Base-by-base conservation (phyloP, 2,329 filamentous ascomycete genomes). In the Neonectria hederae region DNA sequence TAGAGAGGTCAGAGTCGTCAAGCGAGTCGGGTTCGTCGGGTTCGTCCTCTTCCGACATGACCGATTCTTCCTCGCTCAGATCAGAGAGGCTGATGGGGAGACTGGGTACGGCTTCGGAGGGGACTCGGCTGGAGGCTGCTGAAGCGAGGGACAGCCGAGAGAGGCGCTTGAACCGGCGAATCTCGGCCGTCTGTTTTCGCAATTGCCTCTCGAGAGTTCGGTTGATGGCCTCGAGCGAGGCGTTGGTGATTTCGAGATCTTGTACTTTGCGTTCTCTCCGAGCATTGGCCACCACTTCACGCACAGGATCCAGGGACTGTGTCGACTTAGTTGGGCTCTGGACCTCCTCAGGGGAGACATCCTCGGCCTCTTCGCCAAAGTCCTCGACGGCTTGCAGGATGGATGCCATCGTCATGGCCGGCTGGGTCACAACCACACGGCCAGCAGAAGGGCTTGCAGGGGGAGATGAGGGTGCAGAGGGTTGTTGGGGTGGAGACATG, bases 161-260 rank as follows among this genome's bases (percentile, higher is more conserved):
- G 54, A 98, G 82, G n/a, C 96, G 89, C 55, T 92, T 89, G 76
- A 90, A 98, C 46, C 95, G 87, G 62, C 96, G 90, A 32, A 99
- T 78, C 76, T 99, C 96, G 1, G 92, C 88, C 40, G 92, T 95
- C 74, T 98, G 95, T 76, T 97, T 97, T 26, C 94, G 89, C 72
- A 99, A 86, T 76, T 98, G 93, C 24, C 93, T 88, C 80, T 99
- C 96, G 0, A 99, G 82, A 0, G 94, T 96, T 57, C 94, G 87
- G 76, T 99, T 99, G 80, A 99, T 98, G 43, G 96, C 96, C 61
- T 97, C 87, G 3, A 99, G 85, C 1, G 94, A 97, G 1, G 93
- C 96, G 75, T 99, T 99, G 59, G 92, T 97, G 68, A 99, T 99
- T 76, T 99, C 93, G 6, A 99, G 83, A 76, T 99, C 96, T 70